Evolutionary conservation across 306 rosid genomes (phyloP).

Genomic region (Quercus cerris): DNA sequence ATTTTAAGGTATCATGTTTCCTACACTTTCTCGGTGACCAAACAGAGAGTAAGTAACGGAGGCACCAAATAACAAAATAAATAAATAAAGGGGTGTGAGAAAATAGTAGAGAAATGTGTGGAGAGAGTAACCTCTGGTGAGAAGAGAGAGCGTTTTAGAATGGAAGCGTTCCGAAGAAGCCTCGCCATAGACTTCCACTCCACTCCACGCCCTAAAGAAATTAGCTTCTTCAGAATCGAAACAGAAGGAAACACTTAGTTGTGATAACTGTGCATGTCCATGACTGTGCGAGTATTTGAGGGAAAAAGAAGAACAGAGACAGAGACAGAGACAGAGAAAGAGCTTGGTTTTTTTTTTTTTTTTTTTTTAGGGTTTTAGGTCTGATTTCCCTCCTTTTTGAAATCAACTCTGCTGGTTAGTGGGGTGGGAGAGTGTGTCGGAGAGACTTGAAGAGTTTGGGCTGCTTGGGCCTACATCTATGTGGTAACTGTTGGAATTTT

Average conservation of each 20-base stretch:
- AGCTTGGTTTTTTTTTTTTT: neutral
- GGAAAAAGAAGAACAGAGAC: neutral
- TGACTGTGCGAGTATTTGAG: neutral
- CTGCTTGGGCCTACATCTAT: conserved; percentile 14
- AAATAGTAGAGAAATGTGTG: neutral
- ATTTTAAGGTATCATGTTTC: neutral
- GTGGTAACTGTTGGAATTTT: neutral
- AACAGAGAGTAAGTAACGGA: neutral
- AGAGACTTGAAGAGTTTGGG: neutral
- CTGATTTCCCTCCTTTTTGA: conserved; percentile 58
- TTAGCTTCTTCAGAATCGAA: conserved; percentile 1
- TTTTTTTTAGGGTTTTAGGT: conserved; percentile 36
- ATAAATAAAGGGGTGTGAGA: neutral
- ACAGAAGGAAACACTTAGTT: neutral
- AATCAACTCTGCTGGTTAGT: neutral
- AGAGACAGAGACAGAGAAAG: neutral
- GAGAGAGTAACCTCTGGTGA: conserved; percentile 43
- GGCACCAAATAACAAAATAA: neutral
- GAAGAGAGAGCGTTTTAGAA: conserved; percentile 46
- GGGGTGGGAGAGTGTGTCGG: neutral
- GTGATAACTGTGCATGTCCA: neutral
- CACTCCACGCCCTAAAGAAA: neutral
- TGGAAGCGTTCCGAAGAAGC: conserved; percentile 53
- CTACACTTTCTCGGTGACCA: neutral
- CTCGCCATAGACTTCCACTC: conserved; percentile 49